These are phyloP conservation scores for Cylindrotheca fusiformis DNA, from an alignment of 108 stramenopile genomes.

Conservation along the genomic window DNA sequence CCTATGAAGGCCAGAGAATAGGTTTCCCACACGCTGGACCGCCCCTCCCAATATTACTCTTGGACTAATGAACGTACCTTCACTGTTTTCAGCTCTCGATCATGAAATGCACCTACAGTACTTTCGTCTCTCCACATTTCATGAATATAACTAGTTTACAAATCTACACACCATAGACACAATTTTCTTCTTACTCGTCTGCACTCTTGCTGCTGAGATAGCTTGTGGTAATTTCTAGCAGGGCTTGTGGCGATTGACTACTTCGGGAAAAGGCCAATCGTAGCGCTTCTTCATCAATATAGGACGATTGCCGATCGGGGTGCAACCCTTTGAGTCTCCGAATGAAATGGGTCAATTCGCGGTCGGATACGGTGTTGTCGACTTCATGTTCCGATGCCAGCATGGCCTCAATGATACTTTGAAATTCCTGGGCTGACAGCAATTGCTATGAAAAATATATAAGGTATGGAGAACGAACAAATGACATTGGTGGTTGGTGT, in stretches of 20 bases:
- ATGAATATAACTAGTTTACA: too few species aligned
- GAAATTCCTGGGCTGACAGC: slow-evolving; percentile 9
- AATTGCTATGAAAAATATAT: slow-evolving; percentile 6
- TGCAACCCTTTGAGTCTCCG: not conserved
- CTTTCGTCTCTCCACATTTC: too few species aligned
- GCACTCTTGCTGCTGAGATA: not conserved
- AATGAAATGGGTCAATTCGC: slow-evolving; percentile 9
- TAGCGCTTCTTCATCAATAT: not conserved
- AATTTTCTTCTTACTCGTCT: not conserved
- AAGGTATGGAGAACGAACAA: slow-evolving; percentile 1
- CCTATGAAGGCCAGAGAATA: too few species aligned
- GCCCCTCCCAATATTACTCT: too few species aligned
- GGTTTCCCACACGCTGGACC: too few species aligned
- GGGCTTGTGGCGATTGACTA: not conserved
- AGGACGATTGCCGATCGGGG: not conserved
- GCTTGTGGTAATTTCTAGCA: not conserved
- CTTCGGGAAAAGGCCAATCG: not conserved
- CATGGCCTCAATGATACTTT: slow-evolving; percentile 10
- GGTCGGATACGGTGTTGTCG: slow-evolving; percentile 11
- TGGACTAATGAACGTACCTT: too few species aligned
- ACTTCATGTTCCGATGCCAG: slow-evolving; percentile 10
- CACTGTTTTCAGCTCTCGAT: too few species aligned
- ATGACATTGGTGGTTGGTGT: not conserved
- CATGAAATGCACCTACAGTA: too few species aligned
- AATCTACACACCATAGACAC: too few species aligned